Conservation (phyloP, 2,329 filamentous ascomycete genomes). For the Epicoccum sorghinum region DNA sequence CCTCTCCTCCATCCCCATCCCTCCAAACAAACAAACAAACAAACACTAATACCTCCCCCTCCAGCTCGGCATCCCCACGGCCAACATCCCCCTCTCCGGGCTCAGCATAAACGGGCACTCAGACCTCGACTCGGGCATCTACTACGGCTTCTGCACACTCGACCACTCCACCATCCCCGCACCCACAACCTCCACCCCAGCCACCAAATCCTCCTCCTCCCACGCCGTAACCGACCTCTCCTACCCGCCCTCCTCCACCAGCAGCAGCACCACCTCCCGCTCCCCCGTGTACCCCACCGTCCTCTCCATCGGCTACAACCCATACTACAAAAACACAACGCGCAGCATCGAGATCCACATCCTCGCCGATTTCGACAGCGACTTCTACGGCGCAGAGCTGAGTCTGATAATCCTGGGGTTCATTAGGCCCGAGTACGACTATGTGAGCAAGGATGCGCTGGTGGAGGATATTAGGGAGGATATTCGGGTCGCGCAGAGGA, state of each 20-base stretch:
- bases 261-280: constrained; percentile 9
- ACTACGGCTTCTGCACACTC: constrained; percentile 89
- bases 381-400: constrained; percentile 87
- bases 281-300: constrained; percentile 39
- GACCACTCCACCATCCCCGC: constrained; percentile 52
- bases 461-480: constrained; percentile 88
- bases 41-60: no score
- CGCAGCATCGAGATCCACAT: constrained; percentile 91
- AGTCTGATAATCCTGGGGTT: constrained; percentile 83
- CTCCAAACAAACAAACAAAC: not conserved
- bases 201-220: constrained; percentile 33
- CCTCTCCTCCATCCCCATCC: not conserved
- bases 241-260: constrained; percentile 24
- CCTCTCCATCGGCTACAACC: constrained; percentile 76
- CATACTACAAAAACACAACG: constrained; percentile 91
- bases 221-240: constrained; percentile 37
- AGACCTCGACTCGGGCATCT: constrained; percentile 77
- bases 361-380: constrained; percentile 73
- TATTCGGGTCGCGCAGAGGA: constrained; percentile 79
- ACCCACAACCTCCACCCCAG: constrained; percentile 19
- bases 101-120: constrained; percentile 72
- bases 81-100: constrained; percentile 75
- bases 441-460: constrained; percentile 80
- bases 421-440: constrained; percentile 88
- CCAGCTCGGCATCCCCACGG: constrained; percentile 93